phyloP scores from a whole-genome alignment of 1,284 basidiomycete genomes.

The Leucocoprinus gongylophorus region DNA sequence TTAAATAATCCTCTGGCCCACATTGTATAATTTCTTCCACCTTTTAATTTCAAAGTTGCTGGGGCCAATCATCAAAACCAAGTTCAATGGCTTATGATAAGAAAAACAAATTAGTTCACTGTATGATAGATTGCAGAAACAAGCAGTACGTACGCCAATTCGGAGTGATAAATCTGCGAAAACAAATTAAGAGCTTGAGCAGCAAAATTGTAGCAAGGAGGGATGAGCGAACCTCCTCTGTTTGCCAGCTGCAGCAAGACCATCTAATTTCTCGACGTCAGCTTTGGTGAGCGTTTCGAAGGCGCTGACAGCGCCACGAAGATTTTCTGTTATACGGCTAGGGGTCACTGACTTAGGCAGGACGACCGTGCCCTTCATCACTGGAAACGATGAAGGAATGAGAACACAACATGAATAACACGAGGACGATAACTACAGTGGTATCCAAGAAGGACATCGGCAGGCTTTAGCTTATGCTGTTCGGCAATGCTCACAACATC shows the following conservation, averaged over 20 bases:
- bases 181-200: neutral
- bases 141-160: slow-evolving; percentile 59
- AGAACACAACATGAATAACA: neutral
- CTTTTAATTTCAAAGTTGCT: slow-evolving; percentile 13
- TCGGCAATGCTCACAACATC: slow-evolving; percentile 57
- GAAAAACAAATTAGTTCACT: slow-evolving; percentile 9
- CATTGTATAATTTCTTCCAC: too few species aligned
- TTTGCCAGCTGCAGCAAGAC: slow-evolving; percentile 63
- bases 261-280: slow-evolving; percentile 60
- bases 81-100: slow-evolving; percentile 53
- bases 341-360: slow-evolving; percentile 76
- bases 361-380: slow-evolving; percentile 57
- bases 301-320: slow-evolving; percentile 45
- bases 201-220: slow-evolving; percentile 6
- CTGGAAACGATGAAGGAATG: slow-evolving; percentile 26
- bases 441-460: slow-evolving; percentile 66
- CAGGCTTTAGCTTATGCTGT: slow-evolving; percentile 50
- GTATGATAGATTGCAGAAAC: slow-evolving; percentile 12
- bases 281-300: slow-evolving; percentile 45
- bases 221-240: slow-evolving; percentile 44
- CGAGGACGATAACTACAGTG: slow-evolving; percentile 37
- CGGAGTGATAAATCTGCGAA: slow-evolving; percentile 48
- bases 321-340: slow-evolving; percentile 65
- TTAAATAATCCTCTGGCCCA: neutral
- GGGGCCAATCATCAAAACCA: slow-evolving; percentile 62